Evolutionary conservation across 495 filamentous ascomycete genomes (phyloP), one percentile per base, ranked within the genome.

Genomic region (Penicillium crystallinum): DNA sequence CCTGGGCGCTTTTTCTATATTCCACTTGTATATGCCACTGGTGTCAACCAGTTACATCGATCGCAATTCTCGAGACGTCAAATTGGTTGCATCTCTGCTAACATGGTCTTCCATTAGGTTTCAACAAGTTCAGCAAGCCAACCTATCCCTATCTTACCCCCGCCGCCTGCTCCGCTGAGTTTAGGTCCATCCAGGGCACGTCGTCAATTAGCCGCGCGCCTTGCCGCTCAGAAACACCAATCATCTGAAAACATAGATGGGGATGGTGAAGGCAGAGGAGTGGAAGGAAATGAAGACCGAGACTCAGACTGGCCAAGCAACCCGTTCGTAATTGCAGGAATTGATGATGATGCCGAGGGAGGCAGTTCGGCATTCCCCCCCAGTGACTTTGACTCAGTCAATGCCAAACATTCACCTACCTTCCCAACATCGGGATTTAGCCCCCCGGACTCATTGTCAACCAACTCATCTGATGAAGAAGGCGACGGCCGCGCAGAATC

Each of bases 161-260:
- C 74, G 10, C 74, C 74, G 35, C 74, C 74, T 25, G 72, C 75
- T 51, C 71, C 75, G n/a, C 46, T 74, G 51, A 90, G 91, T 60
- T 81, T 90, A 19, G 85, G 87, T 9, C 91, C 91, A 2, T 91
- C 89, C 2, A 81, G 91, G n/a, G 91, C 91, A 17, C 83, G 91
- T 15, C 79, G 89, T 17, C 91, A 95, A 67, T 77, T 96, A 15
- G 90, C 89, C 25, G 87, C 85, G 25, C 83, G 89, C 18, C 81
- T 96, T 1, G 90, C 90, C 12, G 78, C 87, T 59, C 88, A 90
- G 55, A 86, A 86, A 57, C 83, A 86, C 54, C 84, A 50, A 42
- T 33, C 48, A 23, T 33, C 47, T 9, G 48, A 50, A 31, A 40
- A 38, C 25, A 9, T 3, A 40, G 46, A 49, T 83, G 59, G 76